A percentile compares a stretch with the other conserved stretches of the same genome.
Evolutionary conservation across 2,329 filamentous ascomycete species (phyloP).

Genomic region (Periconia digitata): DNA sequence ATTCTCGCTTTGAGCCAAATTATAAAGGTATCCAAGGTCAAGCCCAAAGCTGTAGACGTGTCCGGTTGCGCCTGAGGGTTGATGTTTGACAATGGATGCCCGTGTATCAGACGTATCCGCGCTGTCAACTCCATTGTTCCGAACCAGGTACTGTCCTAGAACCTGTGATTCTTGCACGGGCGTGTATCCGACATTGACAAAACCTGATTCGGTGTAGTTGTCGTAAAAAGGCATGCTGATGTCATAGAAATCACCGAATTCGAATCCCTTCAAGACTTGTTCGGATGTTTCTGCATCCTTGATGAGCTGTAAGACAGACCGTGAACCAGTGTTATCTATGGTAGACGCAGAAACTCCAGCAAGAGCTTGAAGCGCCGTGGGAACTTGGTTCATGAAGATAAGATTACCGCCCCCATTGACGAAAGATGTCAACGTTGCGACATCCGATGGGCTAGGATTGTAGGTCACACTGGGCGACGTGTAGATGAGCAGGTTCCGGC

Average conservation of each 20-base stretch:
- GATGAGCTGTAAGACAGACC: constrained; percentile 4
- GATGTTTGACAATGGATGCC: constrained; percentile 3
- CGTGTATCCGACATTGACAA: constrained; percentile 5
- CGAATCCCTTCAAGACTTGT: constrained; percentile 2
- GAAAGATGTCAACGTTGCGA: constrained; percentile 4
- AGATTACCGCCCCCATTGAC: constrained; percentile 5
- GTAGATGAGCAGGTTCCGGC: constrained; percentile 4
- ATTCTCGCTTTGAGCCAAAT: constrained; percentile 2
- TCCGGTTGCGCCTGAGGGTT: constrained; percentile 4
- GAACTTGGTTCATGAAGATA: constrained; percentile 8
- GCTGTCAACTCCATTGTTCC: constrained; percentile 2
- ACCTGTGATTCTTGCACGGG: background rate
- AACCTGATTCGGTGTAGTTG: constrained; percentile 2
- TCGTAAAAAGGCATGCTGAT: constrained; percentile 6
- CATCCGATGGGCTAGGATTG: constrained; percentile 6
- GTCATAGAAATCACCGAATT: constrained; percentile 5
- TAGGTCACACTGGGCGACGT: constrained; percentile 3
- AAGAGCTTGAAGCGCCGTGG: constrained; percentile 2
- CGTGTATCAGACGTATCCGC: constrained; percentile 4
- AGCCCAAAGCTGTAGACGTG: constrained; percentile 8
- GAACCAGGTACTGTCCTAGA: constrained; percentile 4
- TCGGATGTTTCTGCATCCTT: background rate
- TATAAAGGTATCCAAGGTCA: constrained; percentile 6
- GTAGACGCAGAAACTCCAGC: constrained; percentile 7
- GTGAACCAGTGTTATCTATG: background rate